A percentile compares a stretch with the other conserved stretches of the same genome.
These are phyloP conservation scores for Trichocomaceae sp. DNA, from an alignment of 2,329 filamentous ascomycete genomes.

Conservation along the genomic window DNA sequence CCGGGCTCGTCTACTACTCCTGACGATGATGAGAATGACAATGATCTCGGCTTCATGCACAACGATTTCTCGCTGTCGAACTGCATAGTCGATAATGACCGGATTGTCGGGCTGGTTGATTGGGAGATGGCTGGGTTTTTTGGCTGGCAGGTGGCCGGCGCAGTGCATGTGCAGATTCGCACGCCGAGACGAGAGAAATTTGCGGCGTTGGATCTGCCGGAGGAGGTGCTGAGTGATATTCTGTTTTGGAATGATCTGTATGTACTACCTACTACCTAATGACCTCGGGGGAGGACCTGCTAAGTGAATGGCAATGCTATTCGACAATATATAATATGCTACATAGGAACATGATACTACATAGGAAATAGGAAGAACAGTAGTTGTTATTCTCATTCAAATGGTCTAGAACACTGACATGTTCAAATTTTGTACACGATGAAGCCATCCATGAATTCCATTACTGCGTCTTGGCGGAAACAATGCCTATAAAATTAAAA, in stretches of 20 bases:
- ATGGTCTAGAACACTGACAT: constrained; percentile 27
- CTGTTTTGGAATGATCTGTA: background rate
- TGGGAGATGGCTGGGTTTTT: constrained; percentile 41
- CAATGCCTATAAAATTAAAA: constrained; percentile 32
- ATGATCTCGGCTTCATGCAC: constrained; percentile 32
- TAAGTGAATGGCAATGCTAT: too few relatives aligned
- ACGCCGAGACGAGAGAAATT: background rate
- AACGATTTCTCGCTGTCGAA: constrained; percentile 35
- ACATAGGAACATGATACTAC: constrained; percentile 16
- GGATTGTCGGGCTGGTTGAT: constrained; percentile 36
- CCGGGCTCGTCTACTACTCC: constrained; percentile 19
- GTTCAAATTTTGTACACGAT: constrained; percentile 37
- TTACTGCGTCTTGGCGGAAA: constrained; percentile 36
- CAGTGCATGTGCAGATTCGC: background rate
- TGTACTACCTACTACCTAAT: too few relatives aligned
- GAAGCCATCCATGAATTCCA: constrained; percentile 24
- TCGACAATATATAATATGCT: constrained; percentile 11
- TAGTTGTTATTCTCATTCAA: constrained; percentile 19
- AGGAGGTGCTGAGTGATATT: background rate
- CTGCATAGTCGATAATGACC: constrained; percentile 34
- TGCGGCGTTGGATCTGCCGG: background rate
- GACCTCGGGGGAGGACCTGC: too few relatives aligned
- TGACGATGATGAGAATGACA: constrained; percentile 22
- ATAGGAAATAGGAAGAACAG: constrained; percentile 12
- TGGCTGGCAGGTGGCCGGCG: constrained; percentile 22